Evolutionary conservation across 2,329 filamentous ascomycete genomes (phyloP).

Genomic region (Alternaria burnsii): DNA sequence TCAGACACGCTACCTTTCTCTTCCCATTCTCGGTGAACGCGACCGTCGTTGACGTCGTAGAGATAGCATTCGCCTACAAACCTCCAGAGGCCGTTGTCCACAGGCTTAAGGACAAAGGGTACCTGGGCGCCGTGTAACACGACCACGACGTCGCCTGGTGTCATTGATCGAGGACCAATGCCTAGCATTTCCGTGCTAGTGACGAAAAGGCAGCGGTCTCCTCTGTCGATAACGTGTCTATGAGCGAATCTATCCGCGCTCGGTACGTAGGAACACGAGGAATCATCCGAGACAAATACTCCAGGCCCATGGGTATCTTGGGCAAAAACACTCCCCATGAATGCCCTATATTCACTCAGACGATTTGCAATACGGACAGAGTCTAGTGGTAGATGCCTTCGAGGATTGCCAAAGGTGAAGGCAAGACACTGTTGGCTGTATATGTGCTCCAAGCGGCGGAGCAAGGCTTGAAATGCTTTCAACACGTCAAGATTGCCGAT

Average conservation of each 20-base stretch:
- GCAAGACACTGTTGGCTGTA: neutral
- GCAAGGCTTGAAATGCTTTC: neutral
- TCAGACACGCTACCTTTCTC: constrained; percentile 1
- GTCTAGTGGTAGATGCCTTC: accelerated
- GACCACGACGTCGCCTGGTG: neutral
- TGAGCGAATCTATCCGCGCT: too few relatives aligned
- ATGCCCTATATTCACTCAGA: neutral
- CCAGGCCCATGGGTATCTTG: too few relatives aligned
- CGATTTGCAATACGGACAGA: neutral
- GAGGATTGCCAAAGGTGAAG: neutral
- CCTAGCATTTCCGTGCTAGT: neutral
- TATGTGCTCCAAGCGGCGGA: neutral
- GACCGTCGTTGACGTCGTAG: constrained; percentile 1
- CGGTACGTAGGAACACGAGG: neutral
- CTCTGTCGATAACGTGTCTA: accelerated
- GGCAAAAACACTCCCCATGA: neutral
- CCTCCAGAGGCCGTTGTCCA: neutral
- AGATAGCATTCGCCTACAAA: constrained; percentile 14
- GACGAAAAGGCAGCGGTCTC: neutral
- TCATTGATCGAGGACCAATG: neutral
- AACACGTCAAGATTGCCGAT: too few relatives aligned
- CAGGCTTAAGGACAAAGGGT: neutral
- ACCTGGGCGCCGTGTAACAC: neutral
- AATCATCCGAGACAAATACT: too few relatives aligned
- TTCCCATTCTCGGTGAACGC: neutral